Conservation (phyloP, 768 basidiomycete genomes). For the Filobasidium wieringae region DNA sequence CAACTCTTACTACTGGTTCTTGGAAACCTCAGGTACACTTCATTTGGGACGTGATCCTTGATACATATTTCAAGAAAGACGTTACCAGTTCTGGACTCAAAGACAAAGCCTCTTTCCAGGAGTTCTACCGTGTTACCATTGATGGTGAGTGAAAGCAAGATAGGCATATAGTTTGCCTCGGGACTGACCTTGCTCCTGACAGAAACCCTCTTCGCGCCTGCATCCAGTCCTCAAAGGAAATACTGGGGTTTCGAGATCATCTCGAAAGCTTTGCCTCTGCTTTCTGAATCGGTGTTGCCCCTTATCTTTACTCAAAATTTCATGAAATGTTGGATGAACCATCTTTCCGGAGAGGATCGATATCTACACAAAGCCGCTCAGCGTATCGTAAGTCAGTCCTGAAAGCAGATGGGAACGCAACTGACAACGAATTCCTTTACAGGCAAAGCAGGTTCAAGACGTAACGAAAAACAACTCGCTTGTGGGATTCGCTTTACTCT, state of each 20-base stretch:
- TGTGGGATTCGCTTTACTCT: constrained; percentile 70
- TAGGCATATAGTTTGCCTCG: background rate
- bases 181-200: background rate
- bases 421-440: background rate
- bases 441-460: constrained; percentile 65
- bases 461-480: constrained; percentile 64
- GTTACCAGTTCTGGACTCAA: constrained; percentile 29
- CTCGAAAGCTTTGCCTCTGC: constrained; percentile 59
- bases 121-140: constrained; percentile 81
- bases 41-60: constrained; percentile 74
- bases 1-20: constrained; percentile 41
- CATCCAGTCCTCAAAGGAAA: constrained; percentile 75
- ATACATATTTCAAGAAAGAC: constrained; percentile 53
- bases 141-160: constrained; percentile 53
- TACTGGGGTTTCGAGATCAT: constrained; percentile 95
- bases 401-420: background rate
- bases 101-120: constrained; percentile 60
- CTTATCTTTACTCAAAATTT: constrained; percentile 89
- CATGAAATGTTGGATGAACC: constrained; percentile 94
- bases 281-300: constrained; percentile 56
- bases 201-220: constrained; percentile 79
- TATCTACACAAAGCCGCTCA: constrained; percentile 80
- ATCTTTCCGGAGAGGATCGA: constrained; percentile 74
- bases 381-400: constrained; percentile 52
- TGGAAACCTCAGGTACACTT: constrained; percentile 91